Evolutionary conservation across 2,329 filamentous ascomycete genomes (phyloP), one percentile per base, ranked within the genome.

Genomic region (Verticillium longisporum): DNA sequence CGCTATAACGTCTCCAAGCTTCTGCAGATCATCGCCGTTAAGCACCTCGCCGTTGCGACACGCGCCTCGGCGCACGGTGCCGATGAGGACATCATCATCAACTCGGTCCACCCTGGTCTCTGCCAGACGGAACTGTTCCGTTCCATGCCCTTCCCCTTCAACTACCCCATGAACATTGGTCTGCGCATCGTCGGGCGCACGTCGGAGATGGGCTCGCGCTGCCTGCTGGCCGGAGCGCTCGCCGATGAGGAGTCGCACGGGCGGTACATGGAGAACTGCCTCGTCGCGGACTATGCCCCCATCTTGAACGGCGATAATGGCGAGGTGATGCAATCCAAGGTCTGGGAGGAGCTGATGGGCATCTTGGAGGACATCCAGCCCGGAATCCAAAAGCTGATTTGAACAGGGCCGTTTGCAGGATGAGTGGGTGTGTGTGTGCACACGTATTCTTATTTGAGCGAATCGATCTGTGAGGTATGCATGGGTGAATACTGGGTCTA

Each of bases 351-450:
- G 69, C 63, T 82, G 65, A 56, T 76, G 63, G 73, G 65, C 11
- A 69, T 78, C 21, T 60, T 83, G 34, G 78, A 82, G 57, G 70
- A 58, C 3, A 72, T 81, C 36, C 72, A 79, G 62, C 74, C 76
- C 0, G 76, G 75, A 0, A 66, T 79, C 14, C 68, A 65, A 7
- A 65, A 66, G 33, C 74, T 73, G 15, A 65, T 77, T 11, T 77
- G 63, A 66, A 37, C 32, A 33, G 10, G 15, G 31, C 6, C n/a
- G 26, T 55, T 55, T 33, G 5, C n/a, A 11, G 32, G 11, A 31
- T 6, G 26, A 34, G 11, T 32, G 26, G 3, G 15, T 55, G 18
- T 41, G 38, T 41, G 38, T 15, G 4, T 15, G n/a, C n/a, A 41
- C 38, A 2, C 26, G 45, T 50, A 50, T 50, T 21, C 18, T 10